Evolutionary conservation across 2,329 filamentous ascomycete species (phyloP).

Genomic region (Hymenoscyphus albidus): DNA sequence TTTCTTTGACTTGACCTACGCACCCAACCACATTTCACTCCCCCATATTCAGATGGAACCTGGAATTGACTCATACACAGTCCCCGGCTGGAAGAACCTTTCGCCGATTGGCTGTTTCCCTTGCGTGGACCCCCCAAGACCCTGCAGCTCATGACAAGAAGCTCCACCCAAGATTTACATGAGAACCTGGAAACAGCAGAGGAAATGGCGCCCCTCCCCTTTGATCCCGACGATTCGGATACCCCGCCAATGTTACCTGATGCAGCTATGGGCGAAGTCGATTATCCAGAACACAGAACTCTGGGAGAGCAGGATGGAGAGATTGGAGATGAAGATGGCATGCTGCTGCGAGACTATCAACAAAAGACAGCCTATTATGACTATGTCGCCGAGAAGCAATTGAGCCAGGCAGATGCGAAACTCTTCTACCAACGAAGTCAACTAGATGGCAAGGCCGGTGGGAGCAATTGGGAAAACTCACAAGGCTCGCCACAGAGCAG

Average conservation of each 20-base stretch:
- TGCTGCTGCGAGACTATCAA: conserved; percentile 58
- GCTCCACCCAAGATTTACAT: conserved; percentile 1
- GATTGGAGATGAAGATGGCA: conserved; percentile 39
- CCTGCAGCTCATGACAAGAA: background rate
- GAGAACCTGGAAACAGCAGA: background rate
- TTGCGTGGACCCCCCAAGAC: background rate
- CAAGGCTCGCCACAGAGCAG: conserved; percentile 31
- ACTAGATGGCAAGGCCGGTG: conserved; percentile 43
- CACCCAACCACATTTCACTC: background rate
- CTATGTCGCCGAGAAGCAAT: conserved; percentile 86
- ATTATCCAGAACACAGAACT: conserved; percentile 24
- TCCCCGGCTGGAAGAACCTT: background rate
- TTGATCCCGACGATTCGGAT: conserved; percentile 8
- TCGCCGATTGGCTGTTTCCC: background rate
- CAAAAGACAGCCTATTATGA: conserved; percentile 86
- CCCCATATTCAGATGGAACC: background rate
- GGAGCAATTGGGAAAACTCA: conserved; percentile 33
- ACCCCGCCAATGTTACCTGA: conserved; percentile 28
- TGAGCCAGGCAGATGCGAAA: conserved; percentile 92
- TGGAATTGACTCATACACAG: background rate
- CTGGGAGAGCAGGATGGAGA: conserved; percentile 11
- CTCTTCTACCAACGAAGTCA: conserved; percentile 92
- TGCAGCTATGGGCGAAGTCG: conserved; percentile 27
- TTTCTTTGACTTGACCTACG: background rate
- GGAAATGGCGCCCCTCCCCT: background rate